phyloP scores from a whole-genome alignment of 257 asterid genomes.

The Avicennia marina region DNA sequence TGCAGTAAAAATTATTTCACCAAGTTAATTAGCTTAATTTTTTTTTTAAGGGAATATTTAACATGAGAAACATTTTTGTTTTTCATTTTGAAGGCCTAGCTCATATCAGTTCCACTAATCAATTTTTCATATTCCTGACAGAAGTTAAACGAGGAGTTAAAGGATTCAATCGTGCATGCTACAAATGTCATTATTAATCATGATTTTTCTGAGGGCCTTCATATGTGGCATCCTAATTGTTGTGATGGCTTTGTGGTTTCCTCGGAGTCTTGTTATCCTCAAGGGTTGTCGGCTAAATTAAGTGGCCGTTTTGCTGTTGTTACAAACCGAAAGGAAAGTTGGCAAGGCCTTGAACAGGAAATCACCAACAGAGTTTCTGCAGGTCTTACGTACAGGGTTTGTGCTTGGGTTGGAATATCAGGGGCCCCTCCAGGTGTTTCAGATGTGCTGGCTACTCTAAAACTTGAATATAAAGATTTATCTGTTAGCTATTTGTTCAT shows the following conservation, averaged over 20 bases:
- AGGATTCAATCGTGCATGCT: slow-evolving; percentile 18
- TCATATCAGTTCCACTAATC: neutral
- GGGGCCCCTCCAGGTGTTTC: slow-evolving; percentile 37
- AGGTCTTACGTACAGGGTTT: slow-evolving; percentile 46
- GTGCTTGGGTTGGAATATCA: slow-evolving; percentile 63
- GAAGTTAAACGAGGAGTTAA: slow-evolving; percentile 28
- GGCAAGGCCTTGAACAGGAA: slow-evolving; percentile 94
- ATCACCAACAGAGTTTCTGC: slow-evolving; percentile 50
- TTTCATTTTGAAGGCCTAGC: too few species aligned
- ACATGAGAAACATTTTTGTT: too few species aligned
- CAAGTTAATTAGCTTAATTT: too few species aligned
- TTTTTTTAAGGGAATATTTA: too few species aligned
- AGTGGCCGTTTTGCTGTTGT: slow-evolving; percentile 46
- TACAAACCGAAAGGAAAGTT: slow-evolving; percentile 57
- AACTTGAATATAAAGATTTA: slow-evolving; percentile 45
- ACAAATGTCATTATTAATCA: slow-evolving; percentile 61
- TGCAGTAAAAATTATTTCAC: too few species aligned
- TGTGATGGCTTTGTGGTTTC: slow-evolving; percentile 59
- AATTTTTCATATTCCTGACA: slow-evolving; percentile 16
- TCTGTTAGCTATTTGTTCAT: slow-evolving; percentile 51
- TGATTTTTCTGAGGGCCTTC: slow-evolving; percentile 71
- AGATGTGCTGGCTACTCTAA: slow-evolving; percentile 65
- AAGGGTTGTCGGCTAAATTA: slow-evolving; percentile 20
- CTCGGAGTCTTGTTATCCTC: slow-evolving; percentile 21
- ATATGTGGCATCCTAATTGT: slow-evolving; percentile 64